Percentiles rank a stretch among this genome's conserved stretches.
Evolutionary conservation across 495 filamentous ascomycete genomes (phyloP).

Genomic region (Pseudotulostoma volvatum): DNA sequence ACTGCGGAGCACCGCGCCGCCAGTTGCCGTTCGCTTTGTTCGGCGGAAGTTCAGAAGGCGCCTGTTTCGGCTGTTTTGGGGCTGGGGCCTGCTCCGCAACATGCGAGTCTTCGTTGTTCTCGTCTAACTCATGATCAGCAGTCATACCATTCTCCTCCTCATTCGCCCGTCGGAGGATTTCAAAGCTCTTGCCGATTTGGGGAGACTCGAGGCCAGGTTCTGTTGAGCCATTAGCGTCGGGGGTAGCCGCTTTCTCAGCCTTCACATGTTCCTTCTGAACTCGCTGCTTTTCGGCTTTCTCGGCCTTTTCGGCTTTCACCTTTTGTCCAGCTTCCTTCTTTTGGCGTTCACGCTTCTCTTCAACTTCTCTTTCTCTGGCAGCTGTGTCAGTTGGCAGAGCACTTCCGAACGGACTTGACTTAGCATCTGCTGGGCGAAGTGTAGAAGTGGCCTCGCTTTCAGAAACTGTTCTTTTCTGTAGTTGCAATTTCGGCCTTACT

Average conservation of each 20-base stretch:
- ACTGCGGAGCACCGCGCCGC: conserved; percentile 14
- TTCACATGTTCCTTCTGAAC: conserved; percentile 39
- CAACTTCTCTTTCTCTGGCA: conserved; percentile 70
- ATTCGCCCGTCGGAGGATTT: conserved; percentile 36
- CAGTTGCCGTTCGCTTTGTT: conserved; percentile 26
- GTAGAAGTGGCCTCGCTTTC: conserved; percentile 42
- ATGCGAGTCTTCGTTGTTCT: conserved; percentile 23
- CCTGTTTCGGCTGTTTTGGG: conserved; percentile 30
- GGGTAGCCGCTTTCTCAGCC: conserved; percentile 32
- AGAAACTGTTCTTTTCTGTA: conserved; percentile 74
- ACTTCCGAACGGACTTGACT: conserved; percentile 83
- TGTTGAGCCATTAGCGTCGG: conserved; percentile 29
- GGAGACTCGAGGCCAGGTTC: conserved; percentile 26
- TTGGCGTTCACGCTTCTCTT: conserved; percentile 68
- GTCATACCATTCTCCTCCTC: conserved; percentile 26
- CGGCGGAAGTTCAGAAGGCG: conserved; percentile 8
- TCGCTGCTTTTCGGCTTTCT: conserved; percentile 22
- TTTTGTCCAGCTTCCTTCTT: conserved; percentile 86
- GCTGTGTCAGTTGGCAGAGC: conserved; percentile 82
- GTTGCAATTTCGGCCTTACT: conserved; percentile 60
- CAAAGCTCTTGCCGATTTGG: conserved; percentile 31
- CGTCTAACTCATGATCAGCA: conserved; percentile 19
- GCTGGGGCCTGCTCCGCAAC: conserved; percentile 10
- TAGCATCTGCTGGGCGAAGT: conserved; percentile 41
- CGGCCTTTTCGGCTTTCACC: conserved; percentile 53